These are phyloP conservation scores for Fusarium pseudocircinatum DNA, from an alignment of 2,329 filamentous ascomycete species.

Conservation along the genomic window DNA sequence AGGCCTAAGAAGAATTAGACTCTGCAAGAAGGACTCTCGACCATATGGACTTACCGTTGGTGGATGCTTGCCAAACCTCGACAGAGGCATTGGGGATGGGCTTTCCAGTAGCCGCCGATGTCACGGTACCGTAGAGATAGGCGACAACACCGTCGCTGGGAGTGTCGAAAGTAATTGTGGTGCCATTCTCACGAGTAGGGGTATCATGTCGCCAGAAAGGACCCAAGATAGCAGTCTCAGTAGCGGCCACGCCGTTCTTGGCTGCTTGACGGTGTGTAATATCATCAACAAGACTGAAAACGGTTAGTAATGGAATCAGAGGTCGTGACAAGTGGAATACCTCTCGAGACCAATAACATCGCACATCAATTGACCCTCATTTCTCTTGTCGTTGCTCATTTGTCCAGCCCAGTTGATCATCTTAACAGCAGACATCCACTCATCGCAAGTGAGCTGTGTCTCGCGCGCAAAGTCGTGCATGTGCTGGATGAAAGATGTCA, in stretches of 20 bases:
- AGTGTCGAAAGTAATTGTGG: constrained; percentile 67
- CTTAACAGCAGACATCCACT: constrained; percentile 78
- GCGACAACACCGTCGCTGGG: constrained; percentile 62
- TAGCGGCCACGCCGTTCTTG: constrained; percentile 59
- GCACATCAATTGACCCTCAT: constrained; percentile 78
- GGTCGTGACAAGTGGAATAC: constrained; percentile 32
- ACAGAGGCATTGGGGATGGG: constrained; percentile 73
- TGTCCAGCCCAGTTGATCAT: constrained; percentile 70
- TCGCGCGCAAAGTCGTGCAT: constrained; percentile 85
- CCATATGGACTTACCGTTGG: constrained; percentile 62
- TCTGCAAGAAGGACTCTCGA: too few species aligned
- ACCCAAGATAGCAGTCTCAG: constrained; percentile 81
- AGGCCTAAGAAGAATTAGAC: constrained; percentile 44
- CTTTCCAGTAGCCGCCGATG: constrained; percentile 67
- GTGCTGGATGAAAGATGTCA: constrained; percentile 75
- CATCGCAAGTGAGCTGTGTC: constrained; percentile 79
- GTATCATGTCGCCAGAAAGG: constrained; percentile 85
- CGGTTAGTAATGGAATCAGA: not conserved
- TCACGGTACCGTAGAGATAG: constrained; percentile 71
- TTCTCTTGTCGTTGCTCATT: constrained; percentile 73
- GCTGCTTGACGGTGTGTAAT: constrained; percentile 74
- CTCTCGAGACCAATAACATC: constrained; percentile 81
- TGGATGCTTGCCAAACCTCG: constrained; percentile 83
- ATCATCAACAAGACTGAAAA: constrained; percentile 73
- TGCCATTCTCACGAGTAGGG: constrained; percentile 74